These are phyloP conservation scores for Rosa persica DNA, from an alignment of 306 rosid genomes.

Conservation along the genomic window DNA sequence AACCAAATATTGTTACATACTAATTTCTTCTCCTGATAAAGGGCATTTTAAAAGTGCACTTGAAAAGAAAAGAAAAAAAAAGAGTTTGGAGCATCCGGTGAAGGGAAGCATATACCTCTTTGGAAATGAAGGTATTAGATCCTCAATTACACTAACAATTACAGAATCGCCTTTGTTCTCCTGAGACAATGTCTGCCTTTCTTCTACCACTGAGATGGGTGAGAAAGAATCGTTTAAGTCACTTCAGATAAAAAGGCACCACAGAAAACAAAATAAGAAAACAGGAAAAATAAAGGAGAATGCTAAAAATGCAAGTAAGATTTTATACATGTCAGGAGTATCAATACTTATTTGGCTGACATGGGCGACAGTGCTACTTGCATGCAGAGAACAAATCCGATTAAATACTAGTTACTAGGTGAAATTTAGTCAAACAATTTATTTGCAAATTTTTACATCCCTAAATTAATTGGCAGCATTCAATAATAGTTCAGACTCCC, in stretches of 20 bases:
- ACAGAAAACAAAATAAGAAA: background rate
- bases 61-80: background rate
- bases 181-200: constrained; percentile 27
- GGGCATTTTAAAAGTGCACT: background rate
- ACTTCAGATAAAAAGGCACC: constrained; percentile 5
- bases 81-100: background rate
- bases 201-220: constrained; percentile 27
- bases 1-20: background rate
- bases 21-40: background rate
- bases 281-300: background rate
- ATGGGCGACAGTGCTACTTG: background rate
- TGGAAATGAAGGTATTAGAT: constrained; percentile 55
- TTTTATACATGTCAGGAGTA: background rate
- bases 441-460: background rate
- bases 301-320: background rate
- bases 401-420: background rate
- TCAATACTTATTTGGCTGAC: background rate
- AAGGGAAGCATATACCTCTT: constrained; percentile 58
- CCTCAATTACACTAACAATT: constrained; percentile 42
- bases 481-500: background rate
- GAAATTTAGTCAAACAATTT: background rate
- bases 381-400: background rate
- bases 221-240: background rate
- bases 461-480: background rate
- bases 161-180: constrained; percentile 24